Conservation (phyloP, 1,139 yeast genomes). For the Candida gigantensis region DNA sequence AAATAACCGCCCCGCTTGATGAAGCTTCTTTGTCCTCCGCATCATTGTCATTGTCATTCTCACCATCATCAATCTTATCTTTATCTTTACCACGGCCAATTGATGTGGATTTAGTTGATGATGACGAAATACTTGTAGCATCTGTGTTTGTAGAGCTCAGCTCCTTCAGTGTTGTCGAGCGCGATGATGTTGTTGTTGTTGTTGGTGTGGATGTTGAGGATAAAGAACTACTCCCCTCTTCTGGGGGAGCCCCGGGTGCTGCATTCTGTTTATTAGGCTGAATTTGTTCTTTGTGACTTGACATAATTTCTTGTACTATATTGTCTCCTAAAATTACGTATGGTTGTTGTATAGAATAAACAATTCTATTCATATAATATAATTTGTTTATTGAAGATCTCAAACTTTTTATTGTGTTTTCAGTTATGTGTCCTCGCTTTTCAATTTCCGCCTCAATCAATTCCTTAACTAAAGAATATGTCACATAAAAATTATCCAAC, state of each 20-base stretch:
- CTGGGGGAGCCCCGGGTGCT: not conserved
- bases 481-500: conserved; percentile 12
- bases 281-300: conserved; percentile 4
- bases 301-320: conserved; percentile 11
- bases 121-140: not conserved
- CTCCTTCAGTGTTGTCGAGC: conserved; percentile 6
- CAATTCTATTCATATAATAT: conserved; percentile 14
- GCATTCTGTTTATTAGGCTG: not conserved
- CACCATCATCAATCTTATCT: not conserved
- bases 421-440: conserved; percentile 11
- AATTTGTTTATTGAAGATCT: conserved; percentile 13
- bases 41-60: conserved; percentile 1
- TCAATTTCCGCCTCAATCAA: conserved; percentile 9
- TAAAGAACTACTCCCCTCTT: conserved; percentile 1
- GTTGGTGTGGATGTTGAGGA: conserved; percentile 5
- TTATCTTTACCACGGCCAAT: no score
- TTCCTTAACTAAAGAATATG: conserved; percentile 10
- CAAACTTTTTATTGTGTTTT: conserved; percentile 13
- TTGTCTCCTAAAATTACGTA: conserved; percentile 11
- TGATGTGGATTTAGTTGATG: not conserved
- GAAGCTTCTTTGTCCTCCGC: conserved; percentile 4
- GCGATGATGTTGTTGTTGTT: conserved; percentile 1
- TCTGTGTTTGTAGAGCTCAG: conserved; percentile 1
- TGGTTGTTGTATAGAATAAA: conserved; percentile 12
- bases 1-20: conserved; percentile 2